Evolutionary conservation across 2,329 filamentous ascomycete species (phyloP), one percentile per base, ranked within the genome.

Genomic region (Domatiomyces catenatus): DNA sequence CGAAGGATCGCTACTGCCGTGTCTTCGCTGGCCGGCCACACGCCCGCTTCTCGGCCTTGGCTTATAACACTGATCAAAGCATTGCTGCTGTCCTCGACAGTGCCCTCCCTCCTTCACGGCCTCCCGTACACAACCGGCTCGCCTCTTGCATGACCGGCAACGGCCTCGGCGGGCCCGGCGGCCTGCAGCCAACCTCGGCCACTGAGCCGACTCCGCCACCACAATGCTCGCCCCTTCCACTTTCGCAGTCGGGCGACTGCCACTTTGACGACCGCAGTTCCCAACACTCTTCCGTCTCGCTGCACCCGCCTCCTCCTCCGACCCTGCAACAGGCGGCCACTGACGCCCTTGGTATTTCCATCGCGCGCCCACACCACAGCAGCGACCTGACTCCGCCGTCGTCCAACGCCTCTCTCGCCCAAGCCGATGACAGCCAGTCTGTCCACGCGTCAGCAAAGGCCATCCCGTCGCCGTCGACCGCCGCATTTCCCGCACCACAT

Each of bases 351-450:
- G 47, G 19, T 44, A 46, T 47, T 17, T 20, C 43, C 17, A 20
- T 53, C 24, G 44, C 47, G 17, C 24, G 46, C 6, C 44, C 44
- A 3, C 47, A 50, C 12, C 48, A 50, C 18, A 54, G 51, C 18
- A 54, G 51, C 36, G 54, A 54, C 20, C 36, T 48, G 20, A 55
- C 54, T 12, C 50, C 56, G 17, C 51, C 54, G 10, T 52, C 56
- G 3, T 58, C 56, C 2, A 52, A 54, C 48, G 49, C 51, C 45
- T 55, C 56, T 32, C 28, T 28, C 20, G 19, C n/a, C 8, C 19
- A 47, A 8, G 8, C 8, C 5, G 45, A 32, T 47, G 20, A 18
- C 45, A 12, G 12, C 26, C 17, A 24, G 19, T 15, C 32, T 15
- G 8, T 15, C 32, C 32, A 39, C 32, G 32, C 32, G 15, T 15